Evolutionary conservation across 2,329 filamentous ascomycete genomes (phyloP), one percentile per base, ranked within the genome.

Genomic region (Calcarisporium arbuscula): DNA sequence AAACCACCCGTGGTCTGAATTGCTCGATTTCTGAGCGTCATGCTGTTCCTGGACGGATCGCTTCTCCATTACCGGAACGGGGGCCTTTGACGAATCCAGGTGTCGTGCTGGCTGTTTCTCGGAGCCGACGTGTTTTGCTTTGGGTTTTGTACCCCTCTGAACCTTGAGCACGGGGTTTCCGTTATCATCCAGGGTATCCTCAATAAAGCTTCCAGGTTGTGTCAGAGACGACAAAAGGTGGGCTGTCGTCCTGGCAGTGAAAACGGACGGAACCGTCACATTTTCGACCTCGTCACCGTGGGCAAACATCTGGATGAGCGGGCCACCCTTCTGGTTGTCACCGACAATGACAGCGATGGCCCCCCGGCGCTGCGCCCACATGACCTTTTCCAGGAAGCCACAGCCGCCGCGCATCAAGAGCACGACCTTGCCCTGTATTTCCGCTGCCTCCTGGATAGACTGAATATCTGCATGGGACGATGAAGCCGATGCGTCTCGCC

Each of bases 221-320:
- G 92, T 81, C 41, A 96, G 70, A 7, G 89, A 88, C 2, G 89
- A 94, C 12, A 98, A 71, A 11, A 98, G 70, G 56, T 95, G 90
- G 2, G 92, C 92, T 0, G 90, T 96, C 1, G 88, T 96, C 48
- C 92, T 80, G 1, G 90, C 94, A 0, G 92, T 96, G 60, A 98
- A 98, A 8, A 96, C 72, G 1, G 92, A 86, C 2, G 92, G 89
- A 35, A 98, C 95, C 1, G 87, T 87, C 45, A 96, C 77, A 51
- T 95, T 95, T 21, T 89, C 94, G 4, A 90, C 95, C 21, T 61
- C 59, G 54, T 96, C 89, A 23, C 90, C 92, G 51, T 85, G 80
- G n/a, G 92, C 92, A 58, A 95, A 96, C 92, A 98, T 98, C 49
- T 94, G 92, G 32, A 96, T 85, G 41, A 98, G 65, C 22, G 84